These are phyloP conservation scores for Paraconiothyrium sp. DNA, from an alignment of 2,329 filamentous ascomycete genomes.

Conservation along the genomic window DNA sequence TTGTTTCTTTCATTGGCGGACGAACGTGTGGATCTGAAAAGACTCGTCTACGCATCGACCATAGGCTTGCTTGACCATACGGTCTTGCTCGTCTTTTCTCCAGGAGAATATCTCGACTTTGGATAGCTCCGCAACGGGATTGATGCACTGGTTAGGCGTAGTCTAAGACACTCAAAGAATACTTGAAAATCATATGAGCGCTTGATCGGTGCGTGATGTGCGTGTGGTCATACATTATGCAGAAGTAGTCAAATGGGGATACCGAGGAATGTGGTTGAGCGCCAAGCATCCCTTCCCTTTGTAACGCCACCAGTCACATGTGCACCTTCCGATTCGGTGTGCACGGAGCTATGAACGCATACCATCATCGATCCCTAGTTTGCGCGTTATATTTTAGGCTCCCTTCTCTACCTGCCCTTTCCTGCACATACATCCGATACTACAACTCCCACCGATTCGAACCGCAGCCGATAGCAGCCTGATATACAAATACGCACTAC, in stretches of 20 bases:
- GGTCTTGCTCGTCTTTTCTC: background rate
- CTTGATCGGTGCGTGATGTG: background rate
- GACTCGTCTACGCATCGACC: slow-evolving; percentile 13
- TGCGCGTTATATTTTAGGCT: slow-evolving; percentile 4
- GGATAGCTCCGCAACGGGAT: slow-evolving; percentile 7
- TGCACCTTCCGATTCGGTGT: slow-evolving; percentile 11
- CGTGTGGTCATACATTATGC: background rate
- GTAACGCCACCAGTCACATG: slow-evolving; percentile 14
- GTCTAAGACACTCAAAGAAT: background rate
- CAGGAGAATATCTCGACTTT: background rate
- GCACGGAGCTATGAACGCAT: slow-evolving; percentile 12
- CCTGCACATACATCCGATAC: slow-evolving; percentile 6
- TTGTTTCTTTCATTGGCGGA: slow-evolving; percentile 5
- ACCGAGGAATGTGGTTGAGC: slow-evolving; percentile 2
- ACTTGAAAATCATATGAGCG: background rate
- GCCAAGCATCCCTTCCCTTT: slow-evolving; percentile 10
- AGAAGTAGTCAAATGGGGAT: background rate
- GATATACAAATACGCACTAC: background rate
- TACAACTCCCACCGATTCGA: background rate
- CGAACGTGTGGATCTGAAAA: slow-evolving; percentile 5
- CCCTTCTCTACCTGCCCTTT: slow-evolving; percentile 15
- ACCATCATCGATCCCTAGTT: background rate
- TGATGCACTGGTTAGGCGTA: slow-evolving; percentile 8
- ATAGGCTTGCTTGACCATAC: background rate
- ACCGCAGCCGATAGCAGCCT: slow-evolving; percentile 2